Percentiles rank a stretch among this genome's conserved stretches.
These are phyloP conservation scores for Hymenoscyphus occultus DNA, from an alignment of 2,329 filamentous ascomycete species.

Conservation along the genomic window DNA sequence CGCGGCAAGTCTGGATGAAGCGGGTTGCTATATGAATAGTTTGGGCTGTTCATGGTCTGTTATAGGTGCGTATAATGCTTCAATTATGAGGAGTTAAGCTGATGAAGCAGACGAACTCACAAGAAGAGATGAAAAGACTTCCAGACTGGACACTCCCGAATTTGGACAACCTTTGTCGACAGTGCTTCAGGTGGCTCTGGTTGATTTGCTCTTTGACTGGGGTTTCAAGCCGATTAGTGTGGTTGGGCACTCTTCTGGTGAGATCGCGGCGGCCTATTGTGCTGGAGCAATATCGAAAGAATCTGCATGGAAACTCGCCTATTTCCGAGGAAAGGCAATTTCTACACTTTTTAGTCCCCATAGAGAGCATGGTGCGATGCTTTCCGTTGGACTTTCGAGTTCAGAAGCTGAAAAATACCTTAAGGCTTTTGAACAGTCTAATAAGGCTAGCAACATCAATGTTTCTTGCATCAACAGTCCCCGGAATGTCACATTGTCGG, in stretches of 20 bases:
- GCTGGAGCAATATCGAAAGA: not conserved
- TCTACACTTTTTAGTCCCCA: conserved; percentile 11
- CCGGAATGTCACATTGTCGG: conserved; percentile 25
- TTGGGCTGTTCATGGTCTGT: not conserved
- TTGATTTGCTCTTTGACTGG: not conserved
- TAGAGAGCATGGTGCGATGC: conserved; percentile 47
- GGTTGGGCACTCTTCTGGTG: conserved; percentile 15
- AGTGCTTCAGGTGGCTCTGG: not conserved
- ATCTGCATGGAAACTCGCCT: conserved; percentile 1
- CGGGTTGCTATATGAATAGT: conserved; percentile 6
- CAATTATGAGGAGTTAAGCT: not conserved
- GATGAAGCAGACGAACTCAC: not conserved
- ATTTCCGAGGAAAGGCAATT: conserved; percentile 9
- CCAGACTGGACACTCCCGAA: not conserved
- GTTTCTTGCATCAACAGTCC: conserved; percentile 37
- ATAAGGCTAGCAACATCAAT: conserved; percentile 22
- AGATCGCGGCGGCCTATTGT: conserved; percentile 15
- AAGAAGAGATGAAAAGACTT: too few species aligned
- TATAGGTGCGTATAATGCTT: not conserved
- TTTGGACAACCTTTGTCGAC: conserved; percentile 3
- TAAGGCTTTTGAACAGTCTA: not conserved
- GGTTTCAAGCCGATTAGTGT: conserved; percentile 1
- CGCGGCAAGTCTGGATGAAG: conserved; percentile 25
- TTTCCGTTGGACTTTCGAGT: conserved; percentile 43
- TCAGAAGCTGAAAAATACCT: conserved; percentile 20